Percentiles rank a stretch among this genome's conserved stretches.
These are phyloP conservation scores for Pseudogymnoascus sp. DNA, from an alignment of 2,329 filamentous ascomycete genomes.

Conservation along the genomic window DNA sequence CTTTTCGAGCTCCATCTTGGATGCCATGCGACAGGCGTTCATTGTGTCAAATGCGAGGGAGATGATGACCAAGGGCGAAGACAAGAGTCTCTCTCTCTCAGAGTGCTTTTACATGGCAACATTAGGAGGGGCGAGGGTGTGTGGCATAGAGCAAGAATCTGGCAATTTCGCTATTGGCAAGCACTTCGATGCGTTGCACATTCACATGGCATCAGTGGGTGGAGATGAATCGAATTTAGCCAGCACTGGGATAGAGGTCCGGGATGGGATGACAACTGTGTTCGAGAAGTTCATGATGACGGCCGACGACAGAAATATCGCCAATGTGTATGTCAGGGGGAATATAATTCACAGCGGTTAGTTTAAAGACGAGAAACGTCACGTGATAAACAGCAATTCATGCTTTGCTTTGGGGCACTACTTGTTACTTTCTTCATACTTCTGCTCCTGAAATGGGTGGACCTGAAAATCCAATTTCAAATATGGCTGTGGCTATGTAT, in stretches of 20 bases:
- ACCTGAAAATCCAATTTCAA: constrained; percentile 11
- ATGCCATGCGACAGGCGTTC: constrained; percentile 47
- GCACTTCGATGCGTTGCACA: constrained; percentile 80
- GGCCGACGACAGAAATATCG: constrained; percentile 83
- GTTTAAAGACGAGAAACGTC: not conserved
- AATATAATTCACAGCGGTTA: constrained; percentile 13
- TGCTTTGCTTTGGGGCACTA: not conserved
- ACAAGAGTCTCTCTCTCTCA: constrained; percentile 14
- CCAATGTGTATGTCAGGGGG: constrained; percentile 78
- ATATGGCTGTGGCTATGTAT: not conserved
- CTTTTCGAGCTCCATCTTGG: constrained; percentile 51
- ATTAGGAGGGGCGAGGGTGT: constrained; percentile 39
- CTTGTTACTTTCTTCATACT: not conserved
- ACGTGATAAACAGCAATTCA: not conserved
- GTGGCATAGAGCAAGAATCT: constrained; percentile 53
- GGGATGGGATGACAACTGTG: constrained; percentile 11
- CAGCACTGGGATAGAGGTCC: constrained; percentile 12
- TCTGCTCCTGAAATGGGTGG: not conserved
- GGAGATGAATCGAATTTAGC: constrained; percentile 5
- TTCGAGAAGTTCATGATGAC: constrained; percentile 87
- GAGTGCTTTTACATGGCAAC: constrained; percentile 41
- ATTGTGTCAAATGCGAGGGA: constrained; percentile 43
- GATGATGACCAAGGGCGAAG: constrained; percentile 31
- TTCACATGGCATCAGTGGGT: constrained; percentile 60
- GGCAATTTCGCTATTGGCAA: constrained; percentile 77